phyloP scores from a whole-genome alignment of 1,284 basidiomycete species.

The Apiotrichum sp. region DNA sequence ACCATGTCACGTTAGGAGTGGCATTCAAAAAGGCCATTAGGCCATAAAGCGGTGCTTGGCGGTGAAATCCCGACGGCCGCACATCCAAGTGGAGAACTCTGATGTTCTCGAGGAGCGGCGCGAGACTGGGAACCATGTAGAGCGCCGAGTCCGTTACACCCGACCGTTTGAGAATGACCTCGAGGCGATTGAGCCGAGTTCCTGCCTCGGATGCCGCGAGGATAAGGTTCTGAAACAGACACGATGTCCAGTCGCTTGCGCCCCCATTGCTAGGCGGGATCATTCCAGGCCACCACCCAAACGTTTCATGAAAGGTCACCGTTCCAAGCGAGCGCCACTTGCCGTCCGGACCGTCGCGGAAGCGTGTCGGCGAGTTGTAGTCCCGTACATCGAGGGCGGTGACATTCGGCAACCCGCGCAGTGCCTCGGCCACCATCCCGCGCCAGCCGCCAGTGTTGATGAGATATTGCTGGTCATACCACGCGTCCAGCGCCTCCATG shows the following conservation, averaged over 20 bases:
- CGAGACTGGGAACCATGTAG: background rate
- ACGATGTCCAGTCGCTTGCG: background rate
- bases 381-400: slow-evolving; percentile 52
- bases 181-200: background rate
- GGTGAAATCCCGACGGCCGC: no score
- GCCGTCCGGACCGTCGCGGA: slow-evolving; percentile 6
- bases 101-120: background rate
- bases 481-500: background rate
- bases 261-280: background rate
- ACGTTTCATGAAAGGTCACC: background rate
- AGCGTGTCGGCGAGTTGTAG: slow-evolving; percentile 30
- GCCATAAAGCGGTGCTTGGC: no score
- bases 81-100: slow-evolving; percentile 8
- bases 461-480: slow-evolving; percentile 5
- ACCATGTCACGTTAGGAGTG: slow-evolving; percentile 5
- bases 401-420: slow-evolving; percentile 4
- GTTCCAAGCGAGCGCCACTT: slow-evolving; percentile 5
- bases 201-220: background rate
- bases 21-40: slow-evolving; percentile 1
- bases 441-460: background rate
- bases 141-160: slow-evolving; percentile 1
- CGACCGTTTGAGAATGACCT: background rate
- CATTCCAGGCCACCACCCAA: background rate
- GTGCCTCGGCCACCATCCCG: slow-evolving; percentile 1
- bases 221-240: slow-evolving; percentile 3